phyloP scores from a whole-genome alignment of 495 filamentous ascomycete genomes.

The Letharia lupina region DNA sequence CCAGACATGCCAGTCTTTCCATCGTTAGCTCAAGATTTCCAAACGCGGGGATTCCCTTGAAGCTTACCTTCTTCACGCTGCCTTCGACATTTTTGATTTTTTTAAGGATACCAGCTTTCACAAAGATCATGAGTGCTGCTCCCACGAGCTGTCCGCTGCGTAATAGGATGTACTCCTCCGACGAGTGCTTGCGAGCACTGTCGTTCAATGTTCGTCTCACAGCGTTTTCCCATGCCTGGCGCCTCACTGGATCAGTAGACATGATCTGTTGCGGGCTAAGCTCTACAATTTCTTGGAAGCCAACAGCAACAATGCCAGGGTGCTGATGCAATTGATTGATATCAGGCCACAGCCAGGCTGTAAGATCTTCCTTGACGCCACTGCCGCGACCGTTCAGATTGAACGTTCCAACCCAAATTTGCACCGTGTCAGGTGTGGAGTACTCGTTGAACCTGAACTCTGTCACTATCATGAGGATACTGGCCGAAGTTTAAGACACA shows the following conservation, averaged over 20 bases:
- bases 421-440: slow-evolving; percentile 42
- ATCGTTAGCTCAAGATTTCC: slow-evolving; percentile 13
- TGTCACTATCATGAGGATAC: neutral
- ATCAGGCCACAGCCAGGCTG: slow-evolving; percentile 67
- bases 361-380: slow-evolving; percentile 70
- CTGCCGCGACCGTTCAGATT: slow-evolving; percentile 82
- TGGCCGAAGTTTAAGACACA: slow-evolving; percentile 9
- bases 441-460: slow-evolving; percentile 38
- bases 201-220: slow-evolving; percentile 69
- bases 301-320: slow-evolving; percentile 77
- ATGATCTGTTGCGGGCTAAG: slow-evolving; percentile 97
- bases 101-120: slow-evolving; percentile 63
- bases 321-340: slow-evolving; percentile 42
- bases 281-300: slow-evolving; percentile 96
- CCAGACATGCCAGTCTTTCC: slow-evolving; percentile 82
- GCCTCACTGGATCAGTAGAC: slow-evolving; percentile 85
- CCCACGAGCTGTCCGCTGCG: slow-evolving; percentile 93
- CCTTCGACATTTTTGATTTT: slow-evolving; percentile 96
- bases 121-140: slow-evolving; percentile 83
- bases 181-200: slow-evolving; percentile 49
- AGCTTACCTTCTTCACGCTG: slow-evolving; percentile 70
- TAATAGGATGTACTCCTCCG: slow-evolving; percentile 77
- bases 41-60: neutral
- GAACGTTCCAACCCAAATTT: slow-evolving; percentile 82
- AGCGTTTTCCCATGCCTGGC: slow-evolving; percentile 77